These are phyloP conservation scores for Umbilicaria muhlenbergii DNA, from an alignment of 495 filamentous ascomycete species.

Conservation along the genomic window DNA sequence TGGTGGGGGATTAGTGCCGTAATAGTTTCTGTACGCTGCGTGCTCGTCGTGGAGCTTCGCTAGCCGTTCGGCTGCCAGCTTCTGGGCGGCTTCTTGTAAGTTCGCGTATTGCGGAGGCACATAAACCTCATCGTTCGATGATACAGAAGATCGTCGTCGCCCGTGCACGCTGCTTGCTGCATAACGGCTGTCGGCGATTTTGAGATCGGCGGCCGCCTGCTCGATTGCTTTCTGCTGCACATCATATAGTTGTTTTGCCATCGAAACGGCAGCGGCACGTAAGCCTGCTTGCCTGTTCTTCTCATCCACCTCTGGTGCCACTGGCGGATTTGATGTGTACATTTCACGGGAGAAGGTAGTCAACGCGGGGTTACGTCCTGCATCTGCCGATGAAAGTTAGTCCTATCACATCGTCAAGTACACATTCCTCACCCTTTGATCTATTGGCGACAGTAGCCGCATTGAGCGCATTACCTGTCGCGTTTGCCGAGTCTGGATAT, in stretches of 20 bases:
- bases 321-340: constrained; percentile 61
- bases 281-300: constrained; percentile 51
- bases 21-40: constrained; percentile 54
- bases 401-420: neutral
- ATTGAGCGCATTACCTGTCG: constrained; percentile 47
- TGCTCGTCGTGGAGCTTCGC: constrained; percentile 64
- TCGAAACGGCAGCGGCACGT: constrained; percentile 66
- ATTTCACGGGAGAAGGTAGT: constrained; percentile 41
- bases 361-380: constrained; percentile 34
- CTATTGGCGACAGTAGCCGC: constrained; percentile 46
- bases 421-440: constrained; percentile 13
- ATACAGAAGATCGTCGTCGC: constrained; percentile 21
- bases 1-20: constrained; percentile 37
- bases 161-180: constrained; percentile 27
- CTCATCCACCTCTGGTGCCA: constrained; percentile 58
- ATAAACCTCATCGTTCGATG: constrained; percentile 21
- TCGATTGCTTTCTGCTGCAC: constrained; percentile 43
- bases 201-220: constrained; percentile 15
- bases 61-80: constrained; percentile 66
- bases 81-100: constrained; percentile 73
- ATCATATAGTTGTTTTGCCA: constrained; percentile 76
- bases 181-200: constrained; percentile 16
- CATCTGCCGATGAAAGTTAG: constrained; percentile 31
- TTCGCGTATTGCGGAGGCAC: constrained; percentile 33
- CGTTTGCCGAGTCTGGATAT: constrained; percentile 43